These are phyloP conservation scores for Fusarium fracticaudum DNA, from an alignment of 2,329 filamentous ascomycete genomes.

Conservation along the genomic window DNA sequence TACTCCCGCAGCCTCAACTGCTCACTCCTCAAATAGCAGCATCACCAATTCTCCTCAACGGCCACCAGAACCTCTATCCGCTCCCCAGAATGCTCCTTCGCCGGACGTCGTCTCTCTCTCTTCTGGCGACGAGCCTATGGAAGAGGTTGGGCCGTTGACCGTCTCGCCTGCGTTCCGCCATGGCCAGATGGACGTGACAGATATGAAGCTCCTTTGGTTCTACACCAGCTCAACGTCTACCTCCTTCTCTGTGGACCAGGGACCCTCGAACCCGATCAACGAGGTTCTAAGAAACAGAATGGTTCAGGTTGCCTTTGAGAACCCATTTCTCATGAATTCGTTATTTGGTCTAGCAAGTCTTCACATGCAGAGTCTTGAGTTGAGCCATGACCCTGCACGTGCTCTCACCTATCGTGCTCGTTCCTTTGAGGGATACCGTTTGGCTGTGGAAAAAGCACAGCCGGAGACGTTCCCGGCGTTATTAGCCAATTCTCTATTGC, in stretches of 20 bases:
- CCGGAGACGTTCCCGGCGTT: conserved; percentile 60
- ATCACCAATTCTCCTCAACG: neutral
- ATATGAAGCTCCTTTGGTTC: conserved; percentile 67
- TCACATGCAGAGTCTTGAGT: conserved; percentile 56
- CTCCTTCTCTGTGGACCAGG: conserved; percentile 56
- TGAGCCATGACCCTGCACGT: conserved; percentile 52
- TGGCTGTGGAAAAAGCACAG: conserved; percentile 58
- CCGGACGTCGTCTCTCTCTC: conserved; percentile 13
- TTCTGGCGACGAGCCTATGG: conserved; percentile 11
- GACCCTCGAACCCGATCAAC: conserved; percentile 48
- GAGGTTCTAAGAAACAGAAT: conserved; percentile 58
- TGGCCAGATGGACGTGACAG: conserved; percentile 48
- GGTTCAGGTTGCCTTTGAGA: conserved; percentile 60
- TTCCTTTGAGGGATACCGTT: conserved; percentile 61
- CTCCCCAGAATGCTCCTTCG: neutral
- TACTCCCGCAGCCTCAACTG: conserved; percentile 4
- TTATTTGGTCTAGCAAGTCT: conserved; percentile 62
- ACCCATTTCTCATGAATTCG: conserved; percentile 65
- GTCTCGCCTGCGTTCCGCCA: conserved; percentile 46
- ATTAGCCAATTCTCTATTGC: conserved; percentile 60
- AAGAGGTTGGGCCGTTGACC: conserved; percentile 23
- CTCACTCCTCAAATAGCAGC: neutral
- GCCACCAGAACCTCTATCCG: neutral
- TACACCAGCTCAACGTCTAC: conserved; percentile 59
- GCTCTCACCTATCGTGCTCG: conserved; percentile 57